phyloP scores from a whole-genome alignment of 768 basidiomycete genomes.

The Xanthoconium purpureum region DNA sequence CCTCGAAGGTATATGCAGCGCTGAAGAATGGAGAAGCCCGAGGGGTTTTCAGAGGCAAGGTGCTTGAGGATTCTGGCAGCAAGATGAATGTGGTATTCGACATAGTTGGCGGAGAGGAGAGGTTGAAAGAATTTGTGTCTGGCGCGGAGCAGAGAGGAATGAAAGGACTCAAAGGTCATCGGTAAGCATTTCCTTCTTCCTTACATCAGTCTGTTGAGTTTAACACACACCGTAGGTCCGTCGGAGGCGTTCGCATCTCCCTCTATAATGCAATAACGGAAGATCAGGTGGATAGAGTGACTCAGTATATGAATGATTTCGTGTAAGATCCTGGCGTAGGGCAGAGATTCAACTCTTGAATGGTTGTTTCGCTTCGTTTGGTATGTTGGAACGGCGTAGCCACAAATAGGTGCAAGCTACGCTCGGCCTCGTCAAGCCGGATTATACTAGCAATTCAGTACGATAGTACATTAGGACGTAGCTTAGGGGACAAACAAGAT shows the following conservation, averaged over 20 bases:
- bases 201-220: not conserved
- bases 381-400: too few relatives aligned
- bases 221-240: constrained; percentile 39
- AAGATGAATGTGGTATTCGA: constrained; percentile 97
- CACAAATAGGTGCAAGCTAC: too few relatives aligned
- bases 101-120: constrained; percentile 68
- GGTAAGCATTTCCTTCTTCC: constrained; percentile 48
- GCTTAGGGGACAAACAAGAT: too few relatives aligned
- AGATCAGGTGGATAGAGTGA: constrained; percentile 60
- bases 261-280: constrained; percentile 88
- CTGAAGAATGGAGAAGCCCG: constrained; percentile 67
- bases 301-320: constrained; percentile 63
- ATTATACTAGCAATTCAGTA: too few relatives aligned
- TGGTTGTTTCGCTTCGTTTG: too few relatives aligned
- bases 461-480: too few relatives aligned
- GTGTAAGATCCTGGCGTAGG: constrained; percentile 2
- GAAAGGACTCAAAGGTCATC: constrained; percentile 89
- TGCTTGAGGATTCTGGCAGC: constrained; percentile 73
- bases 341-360: constrained; percentile 6
- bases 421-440: too few relatives aligned
- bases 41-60: constrained; percentile 70
- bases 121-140: constrained; percentile 69
- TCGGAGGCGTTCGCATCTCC: constrained; percentile 75
- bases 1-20: constrained; percentile 69
- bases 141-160: constrained; percentile 80